Evolutionary conservation across 2,329 filamentous ascomycete genomes (phyloP).

Genomic region (Westerdykella aurantiaca): DNA sequence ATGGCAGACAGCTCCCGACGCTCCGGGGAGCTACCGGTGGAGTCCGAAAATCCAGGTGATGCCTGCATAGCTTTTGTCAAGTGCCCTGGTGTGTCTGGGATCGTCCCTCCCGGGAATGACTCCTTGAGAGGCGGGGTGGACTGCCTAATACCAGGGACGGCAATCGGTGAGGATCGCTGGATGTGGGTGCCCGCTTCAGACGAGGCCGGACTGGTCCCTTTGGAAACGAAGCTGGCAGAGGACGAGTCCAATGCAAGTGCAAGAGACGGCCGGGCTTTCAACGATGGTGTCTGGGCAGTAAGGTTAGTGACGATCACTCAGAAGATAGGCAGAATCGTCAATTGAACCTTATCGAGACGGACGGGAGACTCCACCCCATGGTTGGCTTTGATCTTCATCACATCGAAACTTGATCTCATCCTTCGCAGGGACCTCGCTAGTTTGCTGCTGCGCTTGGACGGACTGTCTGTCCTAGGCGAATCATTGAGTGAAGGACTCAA

Average conservation of each 20-base stretch:
- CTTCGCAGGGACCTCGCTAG: conserved; percentile 25
- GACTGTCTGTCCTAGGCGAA: conserved; percentile 16
- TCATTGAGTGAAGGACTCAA: conserved; percentile 5
- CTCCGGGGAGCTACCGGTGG: too few species aligned
- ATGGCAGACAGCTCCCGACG: too few species aligned
- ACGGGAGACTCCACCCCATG: too few species aligned
- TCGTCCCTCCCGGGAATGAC: conserved; percentile 17
- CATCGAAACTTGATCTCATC: conserved; percentile 15
- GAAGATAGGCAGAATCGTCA: not conserved
- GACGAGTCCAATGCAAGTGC: conserved; percentile 24
- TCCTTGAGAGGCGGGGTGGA: conserved; percentile 3
- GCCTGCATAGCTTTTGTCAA: conserved; percentile 12
- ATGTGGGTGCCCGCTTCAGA: conserved; percentile 19
- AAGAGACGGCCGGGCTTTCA: conserved; percentile 16
- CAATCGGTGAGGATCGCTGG: conserved; percentile 25
- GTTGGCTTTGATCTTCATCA: not conserved
- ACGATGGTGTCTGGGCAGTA: conserved; percentile 10
- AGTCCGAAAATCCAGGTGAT: too few species aligned
- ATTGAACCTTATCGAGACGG: too few species aligned
- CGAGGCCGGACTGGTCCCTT: conserved; percentile 7
- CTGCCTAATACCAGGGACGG: conserved; percentile 13
- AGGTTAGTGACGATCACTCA: not conserved
- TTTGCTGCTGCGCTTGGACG: conserved; percentile 19
- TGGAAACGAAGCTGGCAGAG: conserved; percentile 18
- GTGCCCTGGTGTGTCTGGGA: conserved; percentile 25